Evolutionary conservation across 2,329 filamentous ascomycete genomes (phyloP).

Genomic region (Penicillium sp.): DNA sequence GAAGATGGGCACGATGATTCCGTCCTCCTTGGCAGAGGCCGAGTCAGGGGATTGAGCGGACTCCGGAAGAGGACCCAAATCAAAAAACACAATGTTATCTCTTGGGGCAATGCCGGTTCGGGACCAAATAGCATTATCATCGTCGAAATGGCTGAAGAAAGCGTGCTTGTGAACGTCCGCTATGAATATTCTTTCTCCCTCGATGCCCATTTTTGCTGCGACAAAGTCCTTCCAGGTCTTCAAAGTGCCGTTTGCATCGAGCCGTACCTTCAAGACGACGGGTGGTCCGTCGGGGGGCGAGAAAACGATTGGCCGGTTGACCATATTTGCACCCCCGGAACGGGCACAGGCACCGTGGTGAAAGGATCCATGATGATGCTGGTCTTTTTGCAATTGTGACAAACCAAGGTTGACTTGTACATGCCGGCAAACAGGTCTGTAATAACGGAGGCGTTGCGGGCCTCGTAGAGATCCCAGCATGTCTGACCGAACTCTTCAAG

Average conservation of each 20-base stretch:
- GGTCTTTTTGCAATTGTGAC: conserved; percentile 85
- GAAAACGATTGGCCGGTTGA: conserved; percentile 68
- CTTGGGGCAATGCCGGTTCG: conserved; percentile 63
- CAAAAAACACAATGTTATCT: conserved; percentile 68
- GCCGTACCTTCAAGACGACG: conserved; percentile 69
- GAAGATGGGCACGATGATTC: conserved; percentile 49
- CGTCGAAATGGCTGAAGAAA: conserved; percentile 83
- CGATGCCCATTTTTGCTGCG: conserved; percentile 50
- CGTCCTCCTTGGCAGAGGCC: conserved; percentile 35
- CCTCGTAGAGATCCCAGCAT: conserved; percentile 88
- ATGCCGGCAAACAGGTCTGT: conserved; percentile 95
- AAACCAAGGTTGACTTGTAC: conserved; percentile 96
- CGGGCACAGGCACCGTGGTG: conserved; percentile 85
- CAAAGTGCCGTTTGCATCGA: conserved; percentile 65
- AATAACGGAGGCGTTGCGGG: conserved; percentile 89
- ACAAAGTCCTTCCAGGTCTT: conserved; percentile 49
- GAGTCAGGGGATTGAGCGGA: not conserved
- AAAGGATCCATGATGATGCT: conserved; percentile 99
- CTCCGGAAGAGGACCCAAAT: conserved; percentile 61
- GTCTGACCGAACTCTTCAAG: conserved; percentile 81
- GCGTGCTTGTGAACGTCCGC: conserved; percentile 78
- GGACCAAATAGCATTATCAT: conserved; percentile 58
- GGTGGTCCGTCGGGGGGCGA: conserved; percentile 70
- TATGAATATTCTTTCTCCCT: conserved; percentile 64
- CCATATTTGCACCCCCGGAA: conserved; percentile 77